Conservation (phyloP, 2,329 filamentous ascomycete species). For the Purpureocillium lavendulum region DNA sequence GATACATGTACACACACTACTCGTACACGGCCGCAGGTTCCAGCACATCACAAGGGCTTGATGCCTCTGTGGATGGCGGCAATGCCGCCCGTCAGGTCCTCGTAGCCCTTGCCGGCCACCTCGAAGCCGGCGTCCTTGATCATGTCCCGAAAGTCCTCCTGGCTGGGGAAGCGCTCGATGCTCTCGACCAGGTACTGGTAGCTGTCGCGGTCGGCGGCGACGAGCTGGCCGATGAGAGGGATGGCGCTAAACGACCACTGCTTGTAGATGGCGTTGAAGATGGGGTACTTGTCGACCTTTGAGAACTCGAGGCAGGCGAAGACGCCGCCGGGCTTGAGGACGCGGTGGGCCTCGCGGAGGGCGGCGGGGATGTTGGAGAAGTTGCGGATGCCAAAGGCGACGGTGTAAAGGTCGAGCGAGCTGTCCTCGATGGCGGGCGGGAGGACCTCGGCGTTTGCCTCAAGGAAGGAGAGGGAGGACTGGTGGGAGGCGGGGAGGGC, state of each 20-base stretch:
- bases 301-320: constrained; percentile 97
- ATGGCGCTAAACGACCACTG: constrained; percentile 94
- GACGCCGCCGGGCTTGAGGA: constrained; percentile 87
- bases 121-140: constrained; percentile 78
- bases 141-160: constrained; percentile 77
- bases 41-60: constrained; percentile 56
- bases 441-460: constrained; percentile 82
- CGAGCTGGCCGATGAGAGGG: constrained; percentile 87
- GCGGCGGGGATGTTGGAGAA: constrained; percentile 88
- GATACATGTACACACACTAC: not conserved
- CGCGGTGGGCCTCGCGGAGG: constrained; percentile 73
- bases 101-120: constrained; percentile 74
- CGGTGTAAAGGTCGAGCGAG: constrained; percentile 90
- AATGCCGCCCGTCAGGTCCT: constrained; percentile 86
- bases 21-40: constrained; percentile 11
- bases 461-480: constrained; percentile 62
- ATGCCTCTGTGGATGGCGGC: constrained; percentile 95
- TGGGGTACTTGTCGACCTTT: constrained; percentile 64
- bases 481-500: constrained; percentile 46
- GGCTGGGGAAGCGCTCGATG: constrained; percentile 85
- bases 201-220: constrained; percentile 87
- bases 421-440: constrained; percentile 51
- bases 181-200: constrained; percentile 99
- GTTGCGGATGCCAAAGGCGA: constrained; percentile 95
- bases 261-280: constrained; percentile 85